phyloP scores from a whole-genome alignment of 768 basidiomycete species.

The Russula vinacea region DNA sequence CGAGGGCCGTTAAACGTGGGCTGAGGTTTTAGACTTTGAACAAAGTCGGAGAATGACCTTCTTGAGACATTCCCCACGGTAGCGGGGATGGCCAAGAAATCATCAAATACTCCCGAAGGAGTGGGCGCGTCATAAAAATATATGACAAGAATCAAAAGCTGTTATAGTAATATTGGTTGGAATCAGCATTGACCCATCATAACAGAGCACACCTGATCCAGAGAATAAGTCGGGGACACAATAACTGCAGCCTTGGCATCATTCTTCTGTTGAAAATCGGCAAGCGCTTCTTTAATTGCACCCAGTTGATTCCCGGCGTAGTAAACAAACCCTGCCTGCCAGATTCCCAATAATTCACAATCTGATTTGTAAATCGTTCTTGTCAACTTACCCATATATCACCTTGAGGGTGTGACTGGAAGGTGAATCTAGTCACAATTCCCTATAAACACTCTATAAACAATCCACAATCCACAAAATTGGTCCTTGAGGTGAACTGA shows the following conservation, averaged over 20 bases:
- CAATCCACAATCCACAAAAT: too few species aligned
- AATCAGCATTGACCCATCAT: neutral
- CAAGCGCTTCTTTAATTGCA: neutral
- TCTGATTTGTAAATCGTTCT: too few species aligned
- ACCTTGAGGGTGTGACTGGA: too few species aligned
- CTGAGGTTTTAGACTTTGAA: neutral
- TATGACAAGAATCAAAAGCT: neutral
- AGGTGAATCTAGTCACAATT: too few species aligned
- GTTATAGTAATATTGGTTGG: too few species aligned
- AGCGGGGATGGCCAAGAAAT: slow-evolving; percentile 25
- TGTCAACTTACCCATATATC: too few species aligned
- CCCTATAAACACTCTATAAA: too few species aligned
- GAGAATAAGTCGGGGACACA: neutral
- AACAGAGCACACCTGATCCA: neutral
- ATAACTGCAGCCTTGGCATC: neutral
- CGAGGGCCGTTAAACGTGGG: neutral
- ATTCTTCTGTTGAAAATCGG: slow-evolving; percentile 1
- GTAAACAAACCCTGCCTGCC: neutral
- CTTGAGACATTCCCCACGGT: neutral
- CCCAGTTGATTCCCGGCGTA: neutral
- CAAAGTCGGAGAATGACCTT: neutral
- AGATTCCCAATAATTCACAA: neutral
- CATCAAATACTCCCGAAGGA: slow-evolving; percentile 27
- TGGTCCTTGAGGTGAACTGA: too few species aligned
- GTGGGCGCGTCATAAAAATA: slow-evolving; percentile 30